Evolutionary conservation across 1,284 basidiomycete species (phyloP), one percentile per base, ranked within the genome.

Genomic region (Amylostereum areolatum): DNA sequence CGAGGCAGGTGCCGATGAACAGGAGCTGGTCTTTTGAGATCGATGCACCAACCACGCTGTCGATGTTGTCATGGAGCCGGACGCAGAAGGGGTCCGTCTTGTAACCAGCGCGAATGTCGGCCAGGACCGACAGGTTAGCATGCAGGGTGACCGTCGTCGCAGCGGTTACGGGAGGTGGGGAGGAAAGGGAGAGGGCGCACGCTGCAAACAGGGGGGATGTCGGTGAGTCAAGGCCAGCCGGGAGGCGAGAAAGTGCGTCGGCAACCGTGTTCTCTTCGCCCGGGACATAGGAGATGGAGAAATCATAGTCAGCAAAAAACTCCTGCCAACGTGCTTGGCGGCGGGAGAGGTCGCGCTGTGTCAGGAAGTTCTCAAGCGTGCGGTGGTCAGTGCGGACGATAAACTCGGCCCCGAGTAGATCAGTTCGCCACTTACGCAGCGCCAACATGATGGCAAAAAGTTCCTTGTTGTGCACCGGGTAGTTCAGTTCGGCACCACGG

Each of bases 281-380:
- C 0, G 65, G 62, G 28, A 71, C 59, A 46, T 71, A 65, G 4
- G 56, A 34, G 2, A 71, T 59, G 3, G 47, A 39, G 51, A 64
- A 69, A 25, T 68, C 55, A 45, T 68, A 71, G 27, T 64, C 65
- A 34, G 50, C 56, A 6, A 69, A 36, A 6, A 53, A 47, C 25
- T 66, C 65, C 24, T 65, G 36, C 69, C 63, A 71, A n/a, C 64
- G 52, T 6, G 55, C 57, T 54, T 66, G 68, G 6, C 59, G 48
- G 0, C 59, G 54, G 0, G 65, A 66, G 28, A 71, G 46, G 18
- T 62, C 58, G 46, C 58, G 60, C 49, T 71, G 69, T 2, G 55
- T 59, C 54, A 54, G 48, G 2, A 73, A 45, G 48, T 59, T 57
- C 27, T 62, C 57, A 1, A 72, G 58, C 0, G 57, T 60, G 30